phyloP scores from a whole-genome alignment of 768 basidiomycete genomes.

The Russula vinacea region DNA sequence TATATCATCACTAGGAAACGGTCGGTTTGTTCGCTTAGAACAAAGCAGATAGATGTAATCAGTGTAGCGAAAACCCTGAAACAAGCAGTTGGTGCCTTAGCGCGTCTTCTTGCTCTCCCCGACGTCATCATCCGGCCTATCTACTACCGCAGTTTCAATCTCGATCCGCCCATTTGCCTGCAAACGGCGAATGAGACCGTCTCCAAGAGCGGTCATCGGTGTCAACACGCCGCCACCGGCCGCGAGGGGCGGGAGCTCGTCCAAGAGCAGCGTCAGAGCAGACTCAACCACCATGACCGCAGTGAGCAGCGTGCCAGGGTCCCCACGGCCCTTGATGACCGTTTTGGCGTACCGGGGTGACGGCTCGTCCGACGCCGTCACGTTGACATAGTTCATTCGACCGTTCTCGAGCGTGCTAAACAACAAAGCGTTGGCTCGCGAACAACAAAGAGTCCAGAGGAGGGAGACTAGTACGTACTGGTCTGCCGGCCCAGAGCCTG shows the following conservation, averaged over 20 bases:
- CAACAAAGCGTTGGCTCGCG: background rate
- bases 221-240: slow-evolving; percentile 77
- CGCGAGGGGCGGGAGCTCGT: slow-evolving; percentile 55
- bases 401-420: slow-evolving; percentile 58
- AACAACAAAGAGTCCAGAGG: background rate
- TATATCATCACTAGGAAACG: background rate
- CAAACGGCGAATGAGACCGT: slow-evolving; percentile 66
- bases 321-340: slow-evolving; percentile 62
- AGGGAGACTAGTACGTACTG: slow-evolving; percentile 44
- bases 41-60: background rate
- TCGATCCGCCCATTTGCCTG: slow-evolving; percentile 53
- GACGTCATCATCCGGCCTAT: slow-evolving; percentile 14
- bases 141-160: slow-evolving; percentile 52
- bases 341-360: slow-evolving; percentile 53
- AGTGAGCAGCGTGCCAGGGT: slow-evolving; percentile 69
- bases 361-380: slow-evolving; percentile 55
- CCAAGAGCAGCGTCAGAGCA: slow-evolving; percentile 66
- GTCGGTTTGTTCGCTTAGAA: background rate
- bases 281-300: slow-evolving; percentile 75
- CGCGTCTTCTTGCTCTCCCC: slow-evolving; percentile 14
- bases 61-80: background rate
- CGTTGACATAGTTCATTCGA: slow-evolving; percentile 59
- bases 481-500: slow-evolving; percentile 63
- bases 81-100: background rate
- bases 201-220: slow-evolving; percentile 77